Percentiles rank a stretch among this genome's conserved stretches.
Conservation (phyloP, 75 land plant genomes). For the Pinus albicaulis region DNA sequence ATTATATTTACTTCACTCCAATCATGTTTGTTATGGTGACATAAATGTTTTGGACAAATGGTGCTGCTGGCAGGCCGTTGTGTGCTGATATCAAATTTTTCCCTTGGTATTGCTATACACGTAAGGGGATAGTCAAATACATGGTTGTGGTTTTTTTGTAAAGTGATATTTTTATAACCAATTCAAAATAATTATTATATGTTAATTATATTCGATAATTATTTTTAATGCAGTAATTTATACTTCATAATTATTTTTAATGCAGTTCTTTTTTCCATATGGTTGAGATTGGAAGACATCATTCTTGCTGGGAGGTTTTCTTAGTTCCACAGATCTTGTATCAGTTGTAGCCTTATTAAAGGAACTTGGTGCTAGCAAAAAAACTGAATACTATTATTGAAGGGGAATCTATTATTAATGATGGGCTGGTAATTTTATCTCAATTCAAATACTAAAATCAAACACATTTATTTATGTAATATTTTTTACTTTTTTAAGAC, state of each 20-base stretch:
- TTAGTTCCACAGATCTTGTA: slow-evolving; percentile 99
- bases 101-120: slow-evolving; percentile 64
- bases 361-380: slow-evolving; percentile 97
- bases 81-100: slow-evolving; percentile 90
- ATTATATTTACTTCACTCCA: background rate
- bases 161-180: background rate
- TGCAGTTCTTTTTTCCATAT: slow-evolving; percentile 82
- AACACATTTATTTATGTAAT: background rate
- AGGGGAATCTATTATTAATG: slow-evolving; percentile 99
- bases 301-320: slow-evolving; percentile 89
- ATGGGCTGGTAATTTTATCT: slow-evolving; percentile 62
- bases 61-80: slow-evolving; percentile 96
- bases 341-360: slow-evolving; percentile 95
- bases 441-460: background rate
- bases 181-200: background rate
- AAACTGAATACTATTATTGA: slow-evolving; percentile 96
- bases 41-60: slow-evolving; percentile 95
- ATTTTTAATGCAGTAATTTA: too few species aligned
- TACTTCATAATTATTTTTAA: background rate
- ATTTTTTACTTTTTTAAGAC: background rate
- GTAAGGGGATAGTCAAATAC: slow-evolving; percentile 27
- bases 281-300: slow-evolving; percentile 92
- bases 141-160: background rate
- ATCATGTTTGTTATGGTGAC: slow-evolving; percentile 1
- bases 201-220: background rate